A percentile compares a stretch with the other conserved stretches of the same genome.
Conservation (phyloP, 2,329 filamentous ascomycete species). For the Penicillium sp. region DNA sequence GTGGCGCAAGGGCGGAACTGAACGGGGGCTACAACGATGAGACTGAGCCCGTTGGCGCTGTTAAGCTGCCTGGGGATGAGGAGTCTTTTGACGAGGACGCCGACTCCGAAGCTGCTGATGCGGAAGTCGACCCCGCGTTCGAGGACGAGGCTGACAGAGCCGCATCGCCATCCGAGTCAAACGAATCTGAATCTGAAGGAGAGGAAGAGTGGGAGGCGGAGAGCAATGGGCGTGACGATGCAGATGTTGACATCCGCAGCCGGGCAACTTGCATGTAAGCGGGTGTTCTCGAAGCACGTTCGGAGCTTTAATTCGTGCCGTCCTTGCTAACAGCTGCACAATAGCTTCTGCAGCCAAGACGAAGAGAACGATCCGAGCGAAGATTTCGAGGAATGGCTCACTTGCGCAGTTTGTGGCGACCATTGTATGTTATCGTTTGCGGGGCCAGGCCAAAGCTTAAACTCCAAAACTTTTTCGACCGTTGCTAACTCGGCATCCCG, state of each 20-base stretch:
- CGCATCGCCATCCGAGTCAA: constrained; percentile 40
- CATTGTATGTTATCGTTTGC: constrained; percentile 63
- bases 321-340: constrained; percentile 30
- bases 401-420: constrained; percentile 74
- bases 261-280: constrained; percentile 64
- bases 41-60: constrained; percentile 37
- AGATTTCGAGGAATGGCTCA: constrained; percentile 74
- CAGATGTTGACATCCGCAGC: constrained; percentile 46
- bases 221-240: constrained; percentile 47
- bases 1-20: constrained; percentile 32
- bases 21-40: constrained; percentile 46
- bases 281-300: constrained; percentile 3
- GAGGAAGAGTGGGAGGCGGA: constrained; percentile 51
- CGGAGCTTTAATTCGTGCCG: not conserved
- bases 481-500: constrained; percentile 46
- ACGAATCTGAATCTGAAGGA: constrained; percentile 59
- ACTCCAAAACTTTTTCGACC: constrained; percentile 24
- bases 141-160: constrained; percentile 41
- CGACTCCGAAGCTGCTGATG: constrained; percentile 41
- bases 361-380: constrained; percentile 79
- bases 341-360: constrained; percentile 76
- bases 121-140: constrained; percentile 45
- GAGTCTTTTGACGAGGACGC: constrained; percentile 39
- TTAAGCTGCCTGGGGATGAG: constrained; percentile 35
- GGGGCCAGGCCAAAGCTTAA: constrained; percentile 28